Evolutionary conservation across 345 rosid species (phyloP).

Genomic region (Eucalyptus camaldulensis): DNA sequence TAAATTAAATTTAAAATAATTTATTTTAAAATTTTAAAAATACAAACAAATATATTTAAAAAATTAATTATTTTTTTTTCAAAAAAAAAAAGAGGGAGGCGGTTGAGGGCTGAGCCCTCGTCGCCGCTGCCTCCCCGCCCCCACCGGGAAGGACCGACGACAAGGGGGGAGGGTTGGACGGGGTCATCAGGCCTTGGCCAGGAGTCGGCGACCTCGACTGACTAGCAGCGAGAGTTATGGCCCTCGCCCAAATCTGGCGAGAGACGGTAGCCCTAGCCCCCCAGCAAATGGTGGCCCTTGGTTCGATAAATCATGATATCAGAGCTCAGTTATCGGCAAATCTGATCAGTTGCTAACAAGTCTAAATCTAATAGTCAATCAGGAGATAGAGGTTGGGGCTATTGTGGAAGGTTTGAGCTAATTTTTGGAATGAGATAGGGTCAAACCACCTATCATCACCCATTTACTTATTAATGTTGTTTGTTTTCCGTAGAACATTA

Average conservation of each 20-base stretch:
- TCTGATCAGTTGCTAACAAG: too few species aligned
- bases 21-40: rapidly evolving
- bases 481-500: too few species aligned
- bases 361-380: rapidly evolving
- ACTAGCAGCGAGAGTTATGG: rapidly evolving
- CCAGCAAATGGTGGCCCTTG: rapidly evolving
- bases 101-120: rapidly evolving
- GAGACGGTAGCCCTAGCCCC: rapidly evolving
- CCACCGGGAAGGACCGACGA: rapidly evolving
- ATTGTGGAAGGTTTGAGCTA: too few species aligned
- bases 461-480: too few species aligned
- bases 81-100: too few species aligned
- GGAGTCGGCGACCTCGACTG: rapidly evolving
- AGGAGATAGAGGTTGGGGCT: too few species aligned
- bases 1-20: rapidly evolving
- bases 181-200: rapidly evolving
- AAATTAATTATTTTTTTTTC: too few species aligned
- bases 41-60: too few species aligned
- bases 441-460: too few species aligned
- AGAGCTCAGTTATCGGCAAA: rapidly evolving
- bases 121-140: rapidly evolving
- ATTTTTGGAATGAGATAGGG: too few species aligned
- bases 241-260: rapidly evolving
- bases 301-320: too few species aligned
- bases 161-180: rapidly evolving